Evolutionary conservation across 2,329 filamentous ascomycete genomes (phyloP).

Genomic region (Fusarium coicis): DNA sequence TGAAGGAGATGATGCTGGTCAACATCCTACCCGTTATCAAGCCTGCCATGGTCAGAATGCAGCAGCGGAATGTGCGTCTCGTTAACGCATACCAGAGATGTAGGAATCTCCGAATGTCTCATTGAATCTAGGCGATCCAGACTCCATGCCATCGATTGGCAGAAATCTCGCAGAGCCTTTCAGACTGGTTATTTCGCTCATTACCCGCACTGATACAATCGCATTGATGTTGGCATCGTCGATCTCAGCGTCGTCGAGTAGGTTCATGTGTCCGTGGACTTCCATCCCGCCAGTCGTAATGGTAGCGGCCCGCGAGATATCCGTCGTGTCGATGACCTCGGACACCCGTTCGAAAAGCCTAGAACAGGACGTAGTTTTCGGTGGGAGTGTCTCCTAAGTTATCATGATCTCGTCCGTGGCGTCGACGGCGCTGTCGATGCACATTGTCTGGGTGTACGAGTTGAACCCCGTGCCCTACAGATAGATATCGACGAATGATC

Average conservation of each 20-base stretch:
- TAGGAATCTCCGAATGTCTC: not conserved
- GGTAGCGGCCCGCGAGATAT: not conserved
- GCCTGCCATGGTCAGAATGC: not conserved
- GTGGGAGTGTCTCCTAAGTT: not conserved
- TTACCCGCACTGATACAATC: constrained; percentile 9
- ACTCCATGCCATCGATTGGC: not conserved
- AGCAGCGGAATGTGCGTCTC: rapidly evolving
- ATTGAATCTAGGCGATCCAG: not conserved
- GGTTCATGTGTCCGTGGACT: not conserved
- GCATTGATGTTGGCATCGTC: constrained; percentile 13
- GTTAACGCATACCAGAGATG: not conserved
- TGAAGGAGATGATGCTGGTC: constrained; percentile 3
- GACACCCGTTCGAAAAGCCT: not conserved
- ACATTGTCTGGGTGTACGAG: constrained; percentile 3
- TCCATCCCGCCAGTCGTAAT: constrained; percentile 9
- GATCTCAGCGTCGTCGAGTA: constrained; percentile 12
- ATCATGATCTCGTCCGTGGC: not conserved
- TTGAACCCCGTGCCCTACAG: constrained; percentile 9
- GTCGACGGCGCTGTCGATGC: not conserved
- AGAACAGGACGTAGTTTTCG: not conserved
- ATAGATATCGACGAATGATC: not conserved
- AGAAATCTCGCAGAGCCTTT: not conserved
- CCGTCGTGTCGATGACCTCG: constrained; percentile 1
- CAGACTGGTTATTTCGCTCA: constrained; percentile 3
- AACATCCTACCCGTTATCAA: constrained; percentile 18